Evolutionary conservation across 2,329 filamentous ascomycete species (phyloP).

Genomic region (Arachnomyces sp.): DNA sequence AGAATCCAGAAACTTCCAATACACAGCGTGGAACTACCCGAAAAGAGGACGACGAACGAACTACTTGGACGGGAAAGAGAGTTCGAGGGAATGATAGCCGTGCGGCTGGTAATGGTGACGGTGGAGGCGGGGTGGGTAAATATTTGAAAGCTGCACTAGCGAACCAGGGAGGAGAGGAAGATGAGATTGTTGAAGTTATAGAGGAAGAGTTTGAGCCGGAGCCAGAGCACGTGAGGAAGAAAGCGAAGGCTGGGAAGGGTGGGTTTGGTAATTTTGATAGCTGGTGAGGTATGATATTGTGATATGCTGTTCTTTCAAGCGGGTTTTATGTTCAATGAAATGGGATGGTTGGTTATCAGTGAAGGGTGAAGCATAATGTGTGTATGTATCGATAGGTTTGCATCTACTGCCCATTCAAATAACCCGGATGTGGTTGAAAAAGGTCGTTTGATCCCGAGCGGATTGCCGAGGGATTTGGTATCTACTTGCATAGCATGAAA

Average conservation of each 20-base stretch:
- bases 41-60: slow-evolving; percentile 67
- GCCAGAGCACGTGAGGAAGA: slow-evolving; percentile 67
- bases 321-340: no score
- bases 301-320: no score
- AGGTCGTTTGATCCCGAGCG: no score
- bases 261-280: slow-evolving; percentile 93
- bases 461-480: no score
- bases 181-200: slow-evolving; percentile 53
- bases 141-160: slow-evolving; percentile 61
- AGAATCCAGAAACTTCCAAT: slow-evolving; percentile 25
- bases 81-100: slow-evolving; percentile 61
- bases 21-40: slow-evolving; percentile 18
- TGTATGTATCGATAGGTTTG: no score
- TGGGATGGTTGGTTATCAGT: no score
- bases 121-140: slow-evolving; percentile 57
- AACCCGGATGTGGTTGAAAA: no score
- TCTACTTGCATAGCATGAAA: no score
- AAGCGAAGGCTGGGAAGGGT: slow-evolving; percentile 51
- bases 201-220: slow-evolving; percentile 54
- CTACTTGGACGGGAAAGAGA: slow-evolving; percentile 94
- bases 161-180: slow-evolving; percentile 34
- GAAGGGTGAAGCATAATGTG: no score
- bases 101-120: slow-evolving; percentile 44
- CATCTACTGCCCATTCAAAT: no score
- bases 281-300: slow-evolving; percentile 67